These are phyloP conservation scores for Larix sibirica DNA, from an alignment of 83 land plant genomes.

Conservation along the genomic window DNA sequence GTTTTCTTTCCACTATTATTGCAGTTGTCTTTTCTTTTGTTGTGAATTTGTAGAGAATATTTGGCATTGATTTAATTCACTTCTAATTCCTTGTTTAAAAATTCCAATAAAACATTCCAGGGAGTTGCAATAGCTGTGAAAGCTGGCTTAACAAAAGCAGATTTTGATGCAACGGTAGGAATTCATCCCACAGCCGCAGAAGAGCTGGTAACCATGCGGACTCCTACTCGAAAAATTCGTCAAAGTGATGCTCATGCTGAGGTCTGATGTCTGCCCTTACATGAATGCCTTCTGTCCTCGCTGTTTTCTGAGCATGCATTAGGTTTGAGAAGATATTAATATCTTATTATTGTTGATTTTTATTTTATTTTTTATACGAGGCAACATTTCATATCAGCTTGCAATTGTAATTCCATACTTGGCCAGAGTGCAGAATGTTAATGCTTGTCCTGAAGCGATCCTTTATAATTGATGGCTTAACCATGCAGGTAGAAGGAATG, in stretches of 20 bases:
- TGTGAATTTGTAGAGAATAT: neutral
- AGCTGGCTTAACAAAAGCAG: constrained; percentile 90
- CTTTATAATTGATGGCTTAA: neutral
- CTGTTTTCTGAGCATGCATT: neutral
- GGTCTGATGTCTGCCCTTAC: constrained; percentile 31
- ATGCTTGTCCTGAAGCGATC: neutral
- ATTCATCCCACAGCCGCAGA: constrained; percentile 99
- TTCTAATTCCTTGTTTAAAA: neutral
- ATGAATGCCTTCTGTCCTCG: no score
- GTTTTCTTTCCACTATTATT: no score
- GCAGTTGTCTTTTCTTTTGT: no score
- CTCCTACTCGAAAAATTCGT: constrained; percentile 77
- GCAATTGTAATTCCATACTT: neutral
- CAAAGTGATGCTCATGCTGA: constrained; percentile 29
- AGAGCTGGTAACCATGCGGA: constrained; percentile 97
- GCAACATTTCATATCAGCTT: neutral
- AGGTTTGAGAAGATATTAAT: neutral
- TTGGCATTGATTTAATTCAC: neutral
- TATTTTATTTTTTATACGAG: neutral
- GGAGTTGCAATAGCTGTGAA: constrained; percentile 97
- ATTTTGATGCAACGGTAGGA: constrained; percentile 95
- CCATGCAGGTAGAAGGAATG: constrained; percentile 6
- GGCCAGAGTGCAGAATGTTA: neutral
- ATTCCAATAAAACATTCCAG: constrained; percentile 33
- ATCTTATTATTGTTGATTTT: neutral